Base-by-base conservation (phyloP, 345 rosid species). In the Moricandia moricandioides region DNA sequence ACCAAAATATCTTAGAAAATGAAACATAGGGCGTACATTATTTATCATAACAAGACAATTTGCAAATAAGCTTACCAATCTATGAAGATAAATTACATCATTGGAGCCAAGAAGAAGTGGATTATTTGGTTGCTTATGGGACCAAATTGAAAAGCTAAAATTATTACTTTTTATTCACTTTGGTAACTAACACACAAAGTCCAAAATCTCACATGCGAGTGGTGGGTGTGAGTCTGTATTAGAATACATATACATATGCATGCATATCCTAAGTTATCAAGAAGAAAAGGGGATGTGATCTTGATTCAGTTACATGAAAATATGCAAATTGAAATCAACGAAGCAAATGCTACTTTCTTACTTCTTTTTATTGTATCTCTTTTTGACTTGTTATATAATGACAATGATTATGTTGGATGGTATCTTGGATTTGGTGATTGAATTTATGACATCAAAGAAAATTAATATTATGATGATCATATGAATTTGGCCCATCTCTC, bases 361-460 rank as follows among this genome's bases (percentile, higher is more conserved):
- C 49, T 29, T 64, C 34, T 29, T 64, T 21, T 39, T 35, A 30
- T 27, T 7, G 26, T 40, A 5, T 11, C 7, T 7, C 34, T 40
- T 78, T 78, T 78, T 78, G 78, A 78, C 78, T 78, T 67, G 16
- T 61, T 60, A 67, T 71, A 72, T 78, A 30, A 37, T 67, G 70
- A 73, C 34, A n/a, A 78, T 72, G 60, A 78, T 78, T 67, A 61
- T 78, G 81, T 72, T 78, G 69, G 77, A 66, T 66, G 73, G 39
- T 71, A 66, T 78, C 73, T 66, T 72, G 61, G 74, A 67, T 72
- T 78, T 72, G 52, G 74, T 78, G 65, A 78, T 21, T 54, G 78
- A 67, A 78, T 67, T 72, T 33, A 78, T 72, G 67, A 67, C 58
- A 72, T 61, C 69, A 72, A 72, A 43, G 81, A 78, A 73, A 72